Conservation (phyloP, 2,329 filamentous ascomycete species). For the Monilinia polystroma region DNA sequence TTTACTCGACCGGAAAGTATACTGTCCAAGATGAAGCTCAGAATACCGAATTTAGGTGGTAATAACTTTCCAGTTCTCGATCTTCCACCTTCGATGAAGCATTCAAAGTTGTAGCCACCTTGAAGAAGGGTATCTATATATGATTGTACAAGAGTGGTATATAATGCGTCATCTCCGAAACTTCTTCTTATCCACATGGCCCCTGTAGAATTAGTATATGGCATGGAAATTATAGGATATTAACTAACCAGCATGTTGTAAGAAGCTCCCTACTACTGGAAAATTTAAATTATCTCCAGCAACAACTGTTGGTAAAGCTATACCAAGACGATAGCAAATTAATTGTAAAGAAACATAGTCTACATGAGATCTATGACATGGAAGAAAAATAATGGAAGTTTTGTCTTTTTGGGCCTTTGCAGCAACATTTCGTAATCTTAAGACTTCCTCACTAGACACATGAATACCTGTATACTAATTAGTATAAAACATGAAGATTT, state of each 20-base stretch:
- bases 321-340: constrained; percentile 89
- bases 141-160: constrained; percentile 88
- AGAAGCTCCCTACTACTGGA: constrained; percentile 80
- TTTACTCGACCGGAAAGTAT: constrained; percentile 83
- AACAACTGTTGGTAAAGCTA: constrained; percentile 87
- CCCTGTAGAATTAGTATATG: constrained; percentile 43
- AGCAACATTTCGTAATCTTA: constrained; percentile 78
- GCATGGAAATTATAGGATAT: background rate
- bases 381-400: constrained; percentile 93
- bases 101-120: constrained; percentile 91
- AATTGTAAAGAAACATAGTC: constrained; percentile 95
- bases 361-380: constrained; percentile 91
- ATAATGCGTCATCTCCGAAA: constrained; percentile 89
- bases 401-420: constrained; percentile 80
- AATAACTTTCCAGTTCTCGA: constrained; percentile 92
- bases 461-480: constrained; percentile 62
- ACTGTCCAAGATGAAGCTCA: constrained; percentile 88
- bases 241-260: constrained; percentile 77
- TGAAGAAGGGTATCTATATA: constrained; percentile 93
- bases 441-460: constrained; percentile 89
- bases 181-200: constrained; percentile 95
- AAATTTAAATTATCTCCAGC: constrained; percentile 97
- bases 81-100: constrained; percentile 93
- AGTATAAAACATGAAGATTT: background rate
- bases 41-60: constrained; percentile 91